phyloP scores from a whole-genome alignment of 192 early-diverging fungal species.

The Anaeromyces robustus region DNA sequence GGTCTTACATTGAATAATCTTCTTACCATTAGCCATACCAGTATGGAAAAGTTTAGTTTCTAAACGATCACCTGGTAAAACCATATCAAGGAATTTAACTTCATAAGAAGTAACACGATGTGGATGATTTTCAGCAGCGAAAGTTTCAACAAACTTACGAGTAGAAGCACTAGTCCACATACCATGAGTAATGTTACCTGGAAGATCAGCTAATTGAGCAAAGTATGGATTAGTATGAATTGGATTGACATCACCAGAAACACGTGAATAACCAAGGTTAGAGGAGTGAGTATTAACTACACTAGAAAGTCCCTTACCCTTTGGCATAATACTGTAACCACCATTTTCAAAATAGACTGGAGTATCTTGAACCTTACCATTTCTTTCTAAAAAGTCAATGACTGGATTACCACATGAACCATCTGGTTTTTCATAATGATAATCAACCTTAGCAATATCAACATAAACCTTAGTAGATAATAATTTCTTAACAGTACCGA shows the following conservation, averaged over 20 bases:
- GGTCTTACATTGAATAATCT: constrained; percentile 82
- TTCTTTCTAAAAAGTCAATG: constrained; percentile 71
- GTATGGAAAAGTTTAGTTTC: constrained; percentile 80
- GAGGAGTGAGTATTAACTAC: constrained; percentile 68
- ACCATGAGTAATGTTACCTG: constrained; percentile 89
- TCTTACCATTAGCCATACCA: constrained; percentile 92
- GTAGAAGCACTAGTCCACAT: constrained; percentile 95
- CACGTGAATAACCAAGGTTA: constrained; percentile 74
- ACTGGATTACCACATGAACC: constrained; percentile 66
- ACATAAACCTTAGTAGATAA: constrained; percentile 69
- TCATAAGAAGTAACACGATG: constrained; percentile 71
- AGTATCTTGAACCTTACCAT: constrained; percentile 74
- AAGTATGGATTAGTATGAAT: constrained; percentile 95
- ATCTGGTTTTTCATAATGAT: constrained; percentile 40
- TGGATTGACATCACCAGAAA: constrained; percentile 84
- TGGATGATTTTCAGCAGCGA: constrained; percentile 84
- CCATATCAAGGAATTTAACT: constrained; percentile 85
- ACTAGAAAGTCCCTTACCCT: constrained; percentile 69
- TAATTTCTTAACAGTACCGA: constrained; percentile 56
- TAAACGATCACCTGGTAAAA: constrained; percentile 74
- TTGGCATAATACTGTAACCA: constrained; percentile 83
- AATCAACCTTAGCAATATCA: constrained; percentile 65
- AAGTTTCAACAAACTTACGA: constrained; percentile 88
- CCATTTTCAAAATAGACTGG: constrained; percentile 76
- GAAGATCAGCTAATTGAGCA: constrained; percentile 73